Conservation (phyloP, 495 filamentous ascomycete genomes). For the Halenospora varia region DNA sequence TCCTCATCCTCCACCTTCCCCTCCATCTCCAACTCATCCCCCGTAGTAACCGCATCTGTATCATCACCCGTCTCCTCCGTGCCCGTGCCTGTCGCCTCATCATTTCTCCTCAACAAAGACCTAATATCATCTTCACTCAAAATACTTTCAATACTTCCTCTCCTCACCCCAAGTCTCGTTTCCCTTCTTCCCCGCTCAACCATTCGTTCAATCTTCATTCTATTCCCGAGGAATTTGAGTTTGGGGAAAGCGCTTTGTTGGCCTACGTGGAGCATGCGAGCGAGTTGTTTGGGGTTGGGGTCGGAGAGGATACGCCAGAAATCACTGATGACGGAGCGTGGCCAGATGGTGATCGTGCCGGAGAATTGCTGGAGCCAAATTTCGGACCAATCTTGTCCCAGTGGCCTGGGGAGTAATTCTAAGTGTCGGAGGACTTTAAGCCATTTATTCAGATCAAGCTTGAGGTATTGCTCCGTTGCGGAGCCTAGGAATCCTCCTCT, state of each 20-base stretch:
- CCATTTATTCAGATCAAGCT: constrained; percentile 94
- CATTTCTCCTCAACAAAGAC: constrained; percentile 25
- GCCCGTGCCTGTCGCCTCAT: constrained; percentile 11
- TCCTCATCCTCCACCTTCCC: not conserved
- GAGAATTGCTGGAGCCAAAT: constrained; percentile 94
- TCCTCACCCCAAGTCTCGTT: constrained; percentile 34
- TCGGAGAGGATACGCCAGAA: constrained; percentile 86
- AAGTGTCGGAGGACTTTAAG: constrained; percentile 88
- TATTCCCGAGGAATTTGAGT: constrained; percentile 82
- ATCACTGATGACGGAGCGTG: constrained; percentile 68
- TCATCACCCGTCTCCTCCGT: constrained; percentile 14
- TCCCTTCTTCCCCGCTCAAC: constrained; percentile 71
- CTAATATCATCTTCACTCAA: constrained; percentile 39
- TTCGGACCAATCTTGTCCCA: constrained; percentile 96
- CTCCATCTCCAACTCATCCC: constrained; percentile 21
- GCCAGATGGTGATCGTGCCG: constrained; percentile 94
- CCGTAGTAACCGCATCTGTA: constrained; percentile 13
- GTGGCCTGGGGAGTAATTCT: constrained; percentile 80
- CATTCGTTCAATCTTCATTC: constrained; percentile 74
- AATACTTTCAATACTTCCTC: constrained; percentile 42
- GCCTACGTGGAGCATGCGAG: constrained; percentile 82
- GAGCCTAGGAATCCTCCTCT: constrained; percentile 88
- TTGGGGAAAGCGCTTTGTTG: constrained; percentile 86
- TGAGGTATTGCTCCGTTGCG: constrained; percentile 92
- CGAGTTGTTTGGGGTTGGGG: constrained; percentile 67